Conservation (phyloP, 2,329 filamentous ascomycete genomes). For the Colletotrichum tropicicola region DNA sequence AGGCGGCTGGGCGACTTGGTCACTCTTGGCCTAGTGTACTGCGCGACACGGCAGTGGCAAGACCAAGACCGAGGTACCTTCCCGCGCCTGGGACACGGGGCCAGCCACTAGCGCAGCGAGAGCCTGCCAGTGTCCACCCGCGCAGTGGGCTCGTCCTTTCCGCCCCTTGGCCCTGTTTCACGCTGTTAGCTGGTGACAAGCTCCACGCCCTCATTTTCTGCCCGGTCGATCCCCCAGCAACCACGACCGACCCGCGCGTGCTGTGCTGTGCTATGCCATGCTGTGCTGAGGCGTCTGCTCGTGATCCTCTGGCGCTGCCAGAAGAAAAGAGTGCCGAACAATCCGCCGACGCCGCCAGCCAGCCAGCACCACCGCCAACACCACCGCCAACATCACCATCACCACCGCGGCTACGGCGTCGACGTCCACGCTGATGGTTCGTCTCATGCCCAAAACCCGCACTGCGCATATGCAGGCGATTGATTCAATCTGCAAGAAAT, state of each 20-base stretch:
- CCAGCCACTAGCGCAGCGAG: not conserved
- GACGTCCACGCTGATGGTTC: conserved; percentile 5
- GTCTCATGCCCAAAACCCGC: conserved; percentile 12
- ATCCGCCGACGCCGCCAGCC: not conserved
- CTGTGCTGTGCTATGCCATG: too few species aligned
- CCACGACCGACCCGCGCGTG: not conserved
- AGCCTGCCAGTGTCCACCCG: conserved; percentile 9
- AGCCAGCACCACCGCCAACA: not conserved
- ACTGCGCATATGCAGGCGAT: conserved; percentile 6
- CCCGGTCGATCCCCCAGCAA: conserved; percentile 19
- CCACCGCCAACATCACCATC: not conserved
- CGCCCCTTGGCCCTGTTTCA: conserved; percentile 21
- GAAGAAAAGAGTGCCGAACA: not conserved
- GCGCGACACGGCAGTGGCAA: conserved; percentile 2
- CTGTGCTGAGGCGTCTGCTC: conserved; percentile 1
- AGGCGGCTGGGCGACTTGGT: conserved; percentile 25
- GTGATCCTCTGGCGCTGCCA: not conserved
- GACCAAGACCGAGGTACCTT: conserved; percentile 16
- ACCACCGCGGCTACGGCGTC: not conserved
- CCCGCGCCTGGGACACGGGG: not conserved
- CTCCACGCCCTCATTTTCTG: conserved; percentile 8
- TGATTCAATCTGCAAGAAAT: conserved; percentile 3
- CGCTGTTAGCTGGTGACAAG: conserved; percentile 20
- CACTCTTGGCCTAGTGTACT: conserved; percentile 22
- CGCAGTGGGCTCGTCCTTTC: not conserved